Conservation (phyloP, 2,329 filamentous ascomycete species). For the Bipolaris sorokiniana region DNA sequence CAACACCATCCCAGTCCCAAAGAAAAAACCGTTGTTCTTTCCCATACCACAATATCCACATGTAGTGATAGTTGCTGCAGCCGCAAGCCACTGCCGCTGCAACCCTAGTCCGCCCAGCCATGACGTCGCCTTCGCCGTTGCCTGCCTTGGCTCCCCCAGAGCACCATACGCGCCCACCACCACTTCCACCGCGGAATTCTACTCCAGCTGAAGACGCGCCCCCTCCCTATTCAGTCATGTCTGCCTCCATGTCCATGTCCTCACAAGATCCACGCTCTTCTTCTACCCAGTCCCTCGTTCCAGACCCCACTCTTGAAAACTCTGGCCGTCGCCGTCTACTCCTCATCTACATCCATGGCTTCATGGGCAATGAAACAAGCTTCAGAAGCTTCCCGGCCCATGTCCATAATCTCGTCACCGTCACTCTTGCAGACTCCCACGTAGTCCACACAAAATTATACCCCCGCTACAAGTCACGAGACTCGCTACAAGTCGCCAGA, state of each 20-base stretch:
- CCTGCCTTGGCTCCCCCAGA: slow-evolving; percentile 17
- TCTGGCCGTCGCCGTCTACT: slow-evolving; percentile 65
- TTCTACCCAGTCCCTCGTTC: slow-evolving; percentile 55
- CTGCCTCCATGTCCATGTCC: slow-evolving; percentile 38
- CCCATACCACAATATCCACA: not conserved
- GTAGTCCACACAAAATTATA: slow-evolving; percentile 87
- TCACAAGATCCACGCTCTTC: slow-evolving; percentile 53
- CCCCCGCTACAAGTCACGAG: slow-evolving; percentile 77
- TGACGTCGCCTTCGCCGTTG: slow-evolving; percentile 27
- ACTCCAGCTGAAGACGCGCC: slow-evolving; percentile 17
- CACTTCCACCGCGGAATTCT: slow-evolving; percentile 40
- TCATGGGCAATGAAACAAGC: slow-evolving; percentile 85
- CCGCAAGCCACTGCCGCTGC: slow-evolving; percentile 15
- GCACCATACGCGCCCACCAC: slow-evolving; percentile 29
- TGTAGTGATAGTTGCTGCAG: slow-evolving; percentile 3
- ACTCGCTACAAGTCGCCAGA: slow-evolving; percentile 72
- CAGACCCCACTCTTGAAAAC: slow-evolving; percentile 40
- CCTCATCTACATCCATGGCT: slow-evolving; percentile 86
- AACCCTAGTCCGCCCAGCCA: slow-evolving; percentile 8
- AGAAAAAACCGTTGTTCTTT: not conserved
- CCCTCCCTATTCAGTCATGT: slow-evolving; percentile 28
- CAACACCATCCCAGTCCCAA: not conserved
- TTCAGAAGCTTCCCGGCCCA: slow-evolving; percentile 89
- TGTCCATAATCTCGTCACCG: slow-evolving; percentile 75
- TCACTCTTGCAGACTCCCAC: slow-evolving; percentile 72